Evolutionary conservation across 2,329 filamentous ascomycete species (phyloP), one percentile per base, ranked within the genome.

Genomic region (Fusarium austroafricanum): DNA sequence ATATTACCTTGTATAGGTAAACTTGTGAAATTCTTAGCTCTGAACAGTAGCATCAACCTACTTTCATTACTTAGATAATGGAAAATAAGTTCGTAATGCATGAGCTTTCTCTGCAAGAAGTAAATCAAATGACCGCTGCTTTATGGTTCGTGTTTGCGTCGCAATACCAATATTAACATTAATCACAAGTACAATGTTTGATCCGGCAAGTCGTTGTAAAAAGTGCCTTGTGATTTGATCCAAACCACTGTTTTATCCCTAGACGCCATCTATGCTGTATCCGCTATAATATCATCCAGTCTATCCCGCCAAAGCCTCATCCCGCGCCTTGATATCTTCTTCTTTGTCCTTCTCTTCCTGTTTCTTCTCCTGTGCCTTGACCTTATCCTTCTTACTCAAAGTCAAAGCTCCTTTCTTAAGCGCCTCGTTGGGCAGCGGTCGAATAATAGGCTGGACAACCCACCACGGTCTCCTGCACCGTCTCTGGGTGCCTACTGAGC

Each of bases 381-480:
- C 82, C 73, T 79, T 83, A 31, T 86, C 84, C 77, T 94, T 94
- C 81, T 93, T 94, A 73, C 89, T 92, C 65, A 90, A 77, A 58
- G 84, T 87, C 33, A 61, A 77, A 97, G 92, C 90, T 0, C 94
- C 94, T 76, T 93, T 94, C 65, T 90, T 90, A 68, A 96, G 74
- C 4, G 96, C 96, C 81, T 98, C 95, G 71, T 91, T 92, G 0
- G 96, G 96, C 73, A 97, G 78, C 39, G 94, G 94, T 56, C 94
- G 83, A 9, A 97, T 87, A 73, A 97, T 92, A 6, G 95, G 91
- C 81, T 98, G 94, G 52, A 90, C 93, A 6, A 97, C 86, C 93
- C 93, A 52, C 87, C 90, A 97, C 2, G 94, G 94, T 67, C 93
- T 82, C 76, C 89, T 90, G 75, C 93, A 97, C 62, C 87, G 83